Conservation (phyloP, 371 early-diverging fungal genomes). For the Actinomortierella ambigua region DNA sequence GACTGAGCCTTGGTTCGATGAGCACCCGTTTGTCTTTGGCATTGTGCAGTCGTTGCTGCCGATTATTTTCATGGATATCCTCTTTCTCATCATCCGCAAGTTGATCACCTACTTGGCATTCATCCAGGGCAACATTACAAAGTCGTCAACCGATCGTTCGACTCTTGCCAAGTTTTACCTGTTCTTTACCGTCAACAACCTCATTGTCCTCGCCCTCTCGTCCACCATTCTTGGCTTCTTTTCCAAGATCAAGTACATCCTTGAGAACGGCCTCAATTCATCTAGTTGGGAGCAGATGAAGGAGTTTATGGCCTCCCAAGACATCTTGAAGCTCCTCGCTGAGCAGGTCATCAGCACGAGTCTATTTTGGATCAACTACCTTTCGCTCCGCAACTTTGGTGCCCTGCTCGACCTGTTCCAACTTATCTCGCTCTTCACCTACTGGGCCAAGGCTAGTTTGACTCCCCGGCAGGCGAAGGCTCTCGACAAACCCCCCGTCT, state of each 20-base stretch:
- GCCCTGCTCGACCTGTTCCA: conserved; percentile 75
- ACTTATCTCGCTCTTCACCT: conserved; percentile 57
- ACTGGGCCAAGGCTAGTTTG: conserved; percentile 38
- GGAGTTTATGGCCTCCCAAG: conserved; percentile 15
- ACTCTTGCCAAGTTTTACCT: conserved; percentile 80
- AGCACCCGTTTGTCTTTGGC: conserved; percentile 55
- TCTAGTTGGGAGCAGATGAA: conserved; percentile 21
- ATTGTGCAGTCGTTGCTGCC: conserved; percentile 71
- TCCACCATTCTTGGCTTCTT: conserved; percentile 59
- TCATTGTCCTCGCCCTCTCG: conserved; percentile 68
- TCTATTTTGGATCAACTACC: conserved; percentile 75
- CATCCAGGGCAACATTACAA: conserved; percentile 80
- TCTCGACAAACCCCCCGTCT: conserved; percentile 62
- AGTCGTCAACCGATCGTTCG: conserved; percentile 74
- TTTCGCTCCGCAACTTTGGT: conserved; percentile 67
- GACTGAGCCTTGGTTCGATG: conserved; percentile 54
- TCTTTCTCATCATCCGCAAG: conserved; percentile 72
- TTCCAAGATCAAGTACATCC: conserved; percentile 49
- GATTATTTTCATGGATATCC: conserved; percentile 73
- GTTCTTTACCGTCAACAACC: conserved; percentile 77
- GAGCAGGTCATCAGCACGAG: conserved; percentile 51
- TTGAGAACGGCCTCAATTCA: conserved; percentile 12
- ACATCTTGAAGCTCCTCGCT: conserved; percentile 42
- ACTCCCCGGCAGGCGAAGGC: conserved; percentile 72
- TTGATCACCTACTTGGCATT: conserved; percentile 69